Base-by-base conservation (phyloP, 1,284 basidiomycete species). In the Uromyces viciae-fabae region DNA sequence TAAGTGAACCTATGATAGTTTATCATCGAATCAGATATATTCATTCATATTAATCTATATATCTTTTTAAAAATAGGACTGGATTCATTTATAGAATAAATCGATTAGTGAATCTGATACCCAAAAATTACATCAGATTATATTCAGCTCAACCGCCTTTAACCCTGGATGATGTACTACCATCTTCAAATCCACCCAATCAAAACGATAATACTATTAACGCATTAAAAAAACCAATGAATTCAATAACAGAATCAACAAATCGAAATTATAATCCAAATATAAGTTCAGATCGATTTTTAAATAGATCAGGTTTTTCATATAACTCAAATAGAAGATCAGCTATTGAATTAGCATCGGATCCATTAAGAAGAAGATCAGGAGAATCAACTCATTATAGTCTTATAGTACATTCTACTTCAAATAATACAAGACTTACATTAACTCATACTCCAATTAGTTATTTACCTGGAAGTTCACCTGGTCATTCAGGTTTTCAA, bases 131-230 rank as follows among this genome's bases (percentile, higher is more conserved):
- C n/a, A n/a, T n/a, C 46, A 11, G 68, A 52, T 25, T 43, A 36
- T 74, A 74, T 52, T 74, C 72, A 5, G 40, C 46, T 40, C 64
- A 52, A 40, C 17, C 46, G 28, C 62, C 64, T 17, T 54, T 78
- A 15, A 78, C 64, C 19, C 75, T 78, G 15, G 75, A 78, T 40
- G 75, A 78, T 78, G 64, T 78, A 3, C 36, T 78, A n/a, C 75
- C 75, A 17, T 9, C 46, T 36, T 33, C 62, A 11, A 14, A 31
- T 8, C 8, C 28, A 40, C 31, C 68, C 46, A 25, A 22, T 25
- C 56, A 11, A 9, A 66, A 14, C 40, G 9, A 42, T 42, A 66
- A 66, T 3, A 7, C 31, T n/a, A 38, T 5, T 3, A 25, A n/a
- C 56, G n/a, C n/a, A n/a, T n/a, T n/a, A n/a, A n/a, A n/a, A n/a